Percentiles rank a stretch among this genome's conserved stretches.
These are phyloP conservation scores for Cryphonectria carpinicola DNA, from an alignment of 2,329 filamentous ascomycete species.

Conservation along the genomic window DNA sequence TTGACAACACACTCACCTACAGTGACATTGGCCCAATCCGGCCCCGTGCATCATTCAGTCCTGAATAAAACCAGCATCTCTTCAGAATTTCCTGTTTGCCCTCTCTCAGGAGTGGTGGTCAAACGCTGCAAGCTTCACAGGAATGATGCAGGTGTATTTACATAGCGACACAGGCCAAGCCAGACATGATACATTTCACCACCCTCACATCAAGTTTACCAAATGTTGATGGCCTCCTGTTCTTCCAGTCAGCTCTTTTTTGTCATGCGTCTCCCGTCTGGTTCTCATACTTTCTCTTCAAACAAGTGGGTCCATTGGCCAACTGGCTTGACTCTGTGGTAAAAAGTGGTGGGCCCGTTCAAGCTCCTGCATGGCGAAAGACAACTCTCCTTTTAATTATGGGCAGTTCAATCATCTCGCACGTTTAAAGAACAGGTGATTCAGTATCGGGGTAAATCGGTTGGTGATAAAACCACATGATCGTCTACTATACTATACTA, in stretches of 20 bases:
- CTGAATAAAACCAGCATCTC: not conserved
- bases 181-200: not conserved
- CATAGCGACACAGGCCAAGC: not conserved
- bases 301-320: slow-evolving; percentile 11
- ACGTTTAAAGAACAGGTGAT: not conserved
- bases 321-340: slow-evolving; percentile 3
- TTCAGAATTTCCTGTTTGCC: not conserved
- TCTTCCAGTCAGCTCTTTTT: not conserved
- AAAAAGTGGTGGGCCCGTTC: not conserved
- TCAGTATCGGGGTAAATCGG: too few species aligned
- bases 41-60: slow-evolving; percentile 1
- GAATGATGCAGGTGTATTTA: not conserved
- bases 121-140: not conserved
- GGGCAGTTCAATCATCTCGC: not conserved
- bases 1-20: not conserved
- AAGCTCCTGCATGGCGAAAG: not conserved
- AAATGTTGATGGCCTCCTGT: not conserved
- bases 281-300: not conserved
- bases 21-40: not conserved
- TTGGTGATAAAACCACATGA: not conserved
- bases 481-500: not conserved
- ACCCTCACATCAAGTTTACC: not conserved
- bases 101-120: not conserved
- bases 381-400: not conserved
- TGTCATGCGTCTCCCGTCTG: not conserved